These are phyloP conservation scores for Coffea canephora DNA, from an alignment of 257 asterid species.

Conservation along the genomic window DNA sequence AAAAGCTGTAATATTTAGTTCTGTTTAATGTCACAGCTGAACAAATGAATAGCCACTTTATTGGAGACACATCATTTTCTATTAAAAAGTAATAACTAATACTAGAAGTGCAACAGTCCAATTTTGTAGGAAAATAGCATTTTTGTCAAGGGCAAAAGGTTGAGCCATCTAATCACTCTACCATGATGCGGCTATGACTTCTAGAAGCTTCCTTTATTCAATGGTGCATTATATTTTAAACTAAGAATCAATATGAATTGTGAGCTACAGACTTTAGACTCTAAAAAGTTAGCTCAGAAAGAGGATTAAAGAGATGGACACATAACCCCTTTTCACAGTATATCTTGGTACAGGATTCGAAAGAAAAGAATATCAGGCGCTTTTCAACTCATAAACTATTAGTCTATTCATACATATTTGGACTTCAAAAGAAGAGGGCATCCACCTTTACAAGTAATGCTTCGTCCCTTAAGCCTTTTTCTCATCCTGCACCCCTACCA, in stretches of 20 bases:
- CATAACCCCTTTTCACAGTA: not conserved
- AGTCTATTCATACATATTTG: not conserved
- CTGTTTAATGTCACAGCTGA: not conserved
- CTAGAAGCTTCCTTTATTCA: not conserved
- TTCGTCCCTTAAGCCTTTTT: no score
- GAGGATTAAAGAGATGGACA: not conserved
- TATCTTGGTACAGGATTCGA: not conserved
- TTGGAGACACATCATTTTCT: not conserved
- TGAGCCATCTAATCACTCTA: not conserved
- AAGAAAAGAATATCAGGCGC: no score
- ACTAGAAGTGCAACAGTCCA: not conserved
- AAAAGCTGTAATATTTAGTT: not conserved
- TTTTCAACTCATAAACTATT: not conserved
- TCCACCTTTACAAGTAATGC: not conserved
- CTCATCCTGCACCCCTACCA: no score
- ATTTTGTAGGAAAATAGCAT: not conserved
- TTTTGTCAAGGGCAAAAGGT: not conserved
- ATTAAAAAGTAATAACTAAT: not conserved
- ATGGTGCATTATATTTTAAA: not conserved
- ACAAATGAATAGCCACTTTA: not conserved
- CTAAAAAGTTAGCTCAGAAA: not conserved
- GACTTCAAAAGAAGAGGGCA: not conserved
- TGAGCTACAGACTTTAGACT: not conserved
- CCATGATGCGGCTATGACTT: not conserved
- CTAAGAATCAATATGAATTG: no score